A percentile compares a stretch with the other conserved stretches of the same genome.
phyloP scores from a whole-genome alignment of 345 rosid species.

The Populus alba region DNA sequence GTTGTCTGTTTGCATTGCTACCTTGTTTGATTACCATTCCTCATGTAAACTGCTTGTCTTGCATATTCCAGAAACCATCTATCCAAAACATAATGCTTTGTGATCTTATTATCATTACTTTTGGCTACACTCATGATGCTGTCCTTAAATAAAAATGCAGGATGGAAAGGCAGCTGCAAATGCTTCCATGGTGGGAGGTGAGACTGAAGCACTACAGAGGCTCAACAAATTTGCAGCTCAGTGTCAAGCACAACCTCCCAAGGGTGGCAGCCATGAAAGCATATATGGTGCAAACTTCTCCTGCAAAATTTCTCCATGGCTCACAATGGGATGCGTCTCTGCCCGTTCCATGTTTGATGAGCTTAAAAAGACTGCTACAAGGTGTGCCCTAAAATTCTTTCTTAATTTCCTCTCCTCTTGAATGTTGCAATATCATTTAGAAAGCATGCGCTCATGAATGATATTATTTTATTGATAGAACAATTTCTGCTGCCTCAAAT shows the following conservation, averaged over 20 bases:
- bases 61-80: not conserved
- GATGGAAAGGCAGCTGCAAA: constrained; percentile 53
- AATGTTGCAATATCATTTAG: not conserved
- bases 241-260: constrained; percentile 73
- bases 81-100: not conserved
- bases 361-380: constrained; percentile 71
- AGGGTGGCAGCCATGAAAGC: constrained; percentile 58
- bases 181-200: constrained; percentile 85
- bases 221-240: constrained; percentile 75
- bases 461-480: constrained; percentile 14
- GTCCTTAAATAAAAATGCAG: constrained; percentile 32
- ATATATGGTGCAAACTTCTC: constrained; percentile 92
- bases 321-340: constrained; percentile 82
- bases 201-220: constrained; percentile 82
- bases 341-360: constrained; percentile 91
- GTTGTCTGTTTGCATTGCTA: not conserved
- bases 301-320: constrained; percentile 96
- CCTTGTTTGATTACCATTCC: not conserved
- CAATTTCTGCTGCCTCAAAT: constrained; percentile 37
- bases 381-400: constrained; percentile 30
- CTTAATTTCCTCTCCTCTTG: not conserved
- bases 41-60: not conserved
- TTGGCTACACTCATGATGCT: constrained; percentile 11
- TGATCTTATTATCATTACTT: not conserved
- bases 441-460: not conserved